Evolutionary conservation across 768 basidiomycete species (phyloP).

Genomic region (Lactarius tabidus): DNA sequence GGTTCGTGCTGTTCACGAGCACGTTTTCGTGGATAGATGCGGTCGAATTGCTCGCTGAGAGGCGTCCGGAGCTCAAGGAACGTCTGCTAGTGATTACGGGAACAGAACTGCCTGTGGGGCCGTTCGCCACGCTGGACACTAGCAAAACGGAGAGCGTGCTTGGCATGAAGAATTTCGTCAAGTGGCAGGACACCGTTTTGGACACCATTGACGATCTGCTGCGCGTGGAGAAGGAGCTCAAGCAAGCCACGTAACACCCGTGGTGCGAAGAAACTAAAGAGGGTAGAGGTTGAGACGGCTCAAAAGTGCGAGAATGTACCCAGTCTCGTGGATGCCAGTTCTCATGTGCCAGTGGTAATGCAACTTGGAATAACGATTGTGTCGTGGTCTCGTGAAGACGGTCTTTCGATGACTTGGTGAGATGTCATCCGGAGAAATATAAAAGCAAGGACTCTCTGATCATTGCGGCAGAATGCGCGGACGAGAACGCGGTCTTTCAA

Average conservation of each 20-base stretch:
- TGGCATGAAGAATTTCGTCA: constrained; percentile 15
- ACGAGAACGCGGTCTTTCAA: too few species aligned
- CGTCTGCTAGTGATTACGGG: constrained; percentile 26
- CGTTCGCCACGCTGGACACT: neutral
- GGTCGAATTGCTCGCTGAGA: constrained; percentile 24
- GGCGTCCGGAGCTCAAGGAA: constrained; percentile 28
- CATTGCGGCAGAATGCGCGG: too few species aligned
- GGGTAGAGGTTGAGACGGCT: neutral
- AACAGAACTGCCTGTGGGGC: neutral
- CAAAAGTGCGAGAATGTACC: neutral
- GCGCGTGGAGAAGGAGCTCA: constrained; percentile 16
- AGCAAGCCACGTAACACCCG: neutral
- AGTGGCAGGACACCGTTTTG: constrained; percentile 19
- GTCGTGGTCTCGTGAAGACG: neutral
- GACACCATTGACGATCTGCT: constrained; percentile 23
- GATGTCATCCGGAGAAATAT: too few species aligned
- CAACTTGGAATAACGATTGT: neutral
- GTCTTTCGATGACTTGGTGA: too few species aligned
- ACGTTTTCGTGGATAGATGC: constrained; percentile 31
- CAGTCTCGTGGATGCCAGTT: constrained; percentile 9
- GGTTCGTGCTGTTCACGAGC: constrained; percentile 29
- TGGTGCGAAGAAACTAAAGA: neutral
- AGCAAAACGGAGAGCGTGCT: constrained; percentile 7
- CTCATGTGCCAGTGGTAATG: constrained; percentile 3
- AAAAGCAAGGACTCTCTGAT: too few species aligned